Percentiles rank a stretch among this genome's conserved stretches.
Conservation (phyloP, 805 yeast species). For the Candida nanaspora region DNA sequence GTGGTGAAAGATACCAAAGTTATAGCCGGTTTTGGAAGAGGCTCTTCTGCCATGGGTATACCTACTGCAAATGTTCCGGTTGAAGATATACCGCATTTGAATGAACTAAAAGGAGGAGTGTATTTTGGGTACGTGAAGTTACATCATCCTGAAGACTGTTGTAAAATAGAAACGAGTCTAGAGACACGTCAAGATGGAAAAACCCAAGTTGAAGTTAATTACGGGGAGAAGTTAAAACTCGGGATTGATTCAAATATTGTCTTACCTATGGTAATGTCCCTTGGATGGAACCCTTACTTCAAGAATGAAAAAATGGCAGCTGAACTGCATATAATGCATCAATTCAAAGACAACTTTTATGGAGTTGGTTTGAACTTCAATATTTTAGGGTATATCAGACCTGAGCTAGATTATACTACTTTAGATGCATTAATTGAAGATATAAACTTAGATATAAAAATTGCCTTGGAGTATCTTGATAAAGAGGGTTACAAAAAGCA, state of each 20-base stretch:
- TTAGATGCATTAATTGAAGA: conserved; percentile 77
- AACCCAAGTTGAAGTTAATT: conserved; percentile 46
- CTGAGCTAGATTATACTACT: conserved; percentile 81
- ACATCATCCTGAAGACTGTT: conserved; percentile 25
- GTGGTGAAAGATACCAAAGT: conserved; percentile 38
- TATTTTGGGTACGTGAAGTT: conserved; percentile 66
- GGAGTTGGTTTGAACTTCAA: conserved; percentile 69
- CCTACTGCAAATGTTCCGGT: conserved; percentile 92
- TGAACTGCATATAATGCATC: conserved; percentile 78
- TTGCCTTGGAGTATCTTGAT: conserved; percentile 47
- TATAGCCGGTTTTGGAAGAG: conserved; percentile 89
- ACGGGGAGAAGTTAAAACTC: conserved; percentile 43
- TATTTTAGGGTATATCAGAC: conserved; percentile 84
- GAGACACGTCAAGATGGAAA: conserved; percentile 22
- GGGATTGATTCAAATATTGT: conserved; percentile 35
- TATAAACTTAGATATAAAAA: conserved; percentile 69
- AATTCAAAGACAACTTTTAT: conserved; percentile 63
- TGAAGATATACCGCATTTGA: conserved; percentile 34
- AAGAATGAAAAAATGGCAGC: conserved; percentile 75
- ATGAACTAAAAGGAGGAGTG: conserved; percentile 62
- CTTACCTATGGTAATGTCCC: conserved; percentile 88
- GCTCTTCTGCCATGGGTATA: conserved; percentile 86
- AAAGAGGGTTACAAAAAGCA: conserved; percentile 33
- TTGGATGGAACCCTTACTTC: conserved; percentile 94
- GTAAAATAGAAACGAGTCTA: conserved; percentile 5